A percentile compares a stretch with the other conserved stretches of the same genome.
phyloP scores from a whole-genome alignment of 1,284 basidiomycete species.

The Cutaneotrichosporon sp. region DNA sequence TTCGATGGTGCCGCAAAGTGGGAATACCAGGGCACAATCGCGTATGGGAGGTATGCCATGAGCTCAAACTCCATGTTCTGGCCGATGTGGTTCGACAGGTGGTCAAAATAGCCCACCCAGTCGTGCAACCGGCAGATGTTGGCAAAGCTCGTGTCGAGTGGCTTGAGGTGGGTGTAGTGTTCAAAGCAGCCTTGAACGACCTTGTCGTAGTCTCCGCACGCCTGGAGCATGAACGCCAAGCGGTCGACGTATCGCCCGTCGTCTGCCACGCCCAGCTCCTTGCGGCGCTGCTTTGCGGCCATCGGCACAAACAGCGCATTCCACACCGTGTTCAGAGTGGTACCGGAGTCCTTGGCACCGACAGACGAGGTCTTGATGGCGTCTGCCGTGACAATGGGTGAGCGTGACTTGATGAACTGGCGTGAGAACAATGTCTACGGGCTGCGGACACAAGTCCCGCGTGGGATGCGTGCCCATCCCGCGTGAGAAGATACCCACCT shows the following conservation, averaged over 20 bases:
- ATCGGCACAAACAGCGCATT: slow-evolving; percentile 79
- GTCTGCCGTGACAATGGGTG: slow-evolving; percentile 70
- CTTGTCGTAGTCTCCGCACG: slow-evolving; percentile 79
- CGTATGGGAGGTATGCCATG: slow-evolving; percentile 77
- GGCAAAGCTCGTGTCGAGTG: slow-evolving; percentile 73
- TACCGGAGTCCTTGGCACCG: slow-evolving; percentile 86
- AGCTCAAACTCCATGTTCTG: slow-evolving; percentile 78
- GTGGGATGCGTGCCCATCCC: too few species aligned
- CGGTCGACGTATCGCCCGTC: slow-evolving; percentile 75
- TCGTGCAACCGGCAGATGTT: slow-evolving; percentile 76
- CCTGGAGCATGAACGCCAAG: slow-evolving; percentile 72
- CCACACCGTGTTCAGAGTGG: slow-evolving; percentile 68
- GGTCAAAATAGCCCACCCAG: slow-evolving; percentile 82
- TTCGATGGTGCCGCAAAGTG: slow-evolving; percentile 78
- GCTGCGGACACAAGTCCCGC: too few species aligned
- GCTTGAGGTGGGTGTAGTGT: slow-evolving; percentile 79
- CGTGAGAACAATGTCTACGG: slow-evolving; percentile 13
- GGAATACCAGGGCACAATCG: slow-evolving; percentile 81
- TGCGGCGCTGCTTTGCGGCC: slow-evolving; percentile 71
- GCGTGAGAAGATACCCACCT: slow-evolving; percentile 59
- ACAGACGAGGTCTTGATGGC: slow-evolving; percentile 74
- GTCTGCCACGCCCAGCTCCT: slow-evolving; percentile 68
- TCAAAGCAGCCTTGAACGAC: slow-evolving; percentile 86
- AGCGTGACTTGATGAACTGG: slow-evolving; percentile 84
- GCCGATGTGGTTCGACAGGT: slow-evolving; percentile 66